Evolutionary conservation across 2,329 filamentous ascomycete genomes (phyloP), one percentile per base, ranked within the genome.

Genomic region (Alternaria ethzedia): DNA sequence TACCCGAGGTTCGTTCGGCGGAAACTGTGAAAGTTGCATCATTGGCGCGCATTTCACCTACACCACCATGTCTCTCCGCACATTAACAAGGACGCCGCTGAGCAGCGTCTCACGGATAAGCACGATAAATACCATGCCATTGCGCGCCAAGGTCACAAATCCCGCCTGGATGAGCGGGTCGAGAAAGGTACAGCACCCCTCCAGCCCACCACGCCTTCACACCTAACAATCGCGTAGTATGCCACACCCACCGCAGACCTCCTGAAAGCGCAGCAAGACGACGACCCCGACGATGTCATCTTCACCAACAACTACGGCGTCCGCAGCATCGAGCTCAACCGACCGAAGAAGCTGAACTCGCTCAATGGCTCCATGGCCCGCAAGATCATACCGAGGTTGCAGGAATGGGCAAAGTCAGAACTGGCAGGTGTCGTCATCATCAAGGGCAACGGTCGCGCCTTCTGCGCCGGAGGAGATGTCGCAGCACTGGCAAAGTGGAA

Each of bases 381-480:
- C 74, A 98, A 99, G 84, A 98, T 99, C 73, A 84, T 94, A 50
- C 94, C 95, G 21, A 88, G 96, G 61, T 81, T 99, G 76, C 86
- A 92, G 76, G 95, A 98, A 85, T 99, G 94, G 94, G 89, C 92
- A 75, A 96, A 96, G 82, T 98, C 95, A 26, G 91, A 97, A 77
- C 86, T 99, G 83, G 94, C 96, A 59, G 97, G 97, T 80, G 89
- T 98, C 7, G 84, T 99, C 61, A 88, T 99, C 70, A 90, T 99
- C 80, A 97, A 97, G 82, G 96, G 96, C 66, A 88, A 91, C 23
- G 96, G 96, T 15, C 86, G 89, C 41, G 93, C 95, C 23, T 91
- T 99, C 72, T 99, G 96, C 79, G 94, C 96, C 3, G 96, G 96
- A 70, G 96, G 96, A 63, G 96, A 99, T 80, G 94, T 99, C 44